Evolutionary conservation across 202 grass and related monocot genomes (phyloP).

Genomic region (Brachypodium distachyon): DNA sequence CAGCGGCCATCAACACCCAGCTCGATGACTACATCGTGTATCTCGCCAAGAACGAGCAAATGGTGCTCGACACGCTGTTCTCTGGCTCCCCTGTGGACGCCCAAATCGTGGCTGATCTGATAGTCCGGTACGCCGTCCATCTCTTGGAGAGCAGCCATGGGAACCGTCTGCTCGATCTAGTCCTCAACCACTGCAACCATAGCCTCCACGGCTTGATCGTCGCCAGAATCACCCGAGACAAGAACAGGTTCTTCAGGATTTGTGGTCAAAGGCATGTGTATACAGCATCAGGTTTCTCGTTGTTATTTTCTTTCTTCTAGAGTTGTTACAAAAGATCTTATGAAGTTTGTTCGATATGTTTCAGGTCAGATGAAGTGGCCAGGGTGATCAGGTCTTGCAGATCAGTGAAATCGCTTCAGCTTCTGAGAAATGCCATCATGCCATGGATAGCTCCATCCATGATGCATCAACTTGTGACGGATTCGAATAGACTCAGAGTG

Average conservation of each 20-base stretch:
- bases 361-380: conserved; percentile 12
- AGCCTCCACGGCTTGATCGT: neutral
- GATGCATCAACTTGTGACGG: neutral
- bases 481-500: conserved; percentile 12
- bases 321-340: neutral
- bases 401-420: neutral
- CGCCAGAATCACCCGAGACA: conserved; percentile 5
- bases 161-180: neutral
- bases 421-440: conserved; percentile 10
- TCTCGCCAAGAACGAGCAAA: neutral
- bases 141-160: conserved; percentile 16
- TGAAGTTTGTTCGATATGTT: neutral
- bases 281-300: neutral
- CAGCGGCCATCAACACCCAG: neutral
- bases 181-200: neutral
- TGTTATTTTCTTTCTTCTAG: neutral
- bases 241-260: conserved; percentile 1
- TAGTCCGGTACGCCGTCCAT: neutral
- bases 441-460: conserved; percentile 13
- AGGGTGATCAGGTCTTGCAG: conserved; percentile 7
- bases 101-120: neutral
- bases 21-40: neutral
- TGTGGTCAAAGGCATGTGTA: neutral
- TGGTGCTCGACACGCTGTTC: neutral
- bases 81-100: no score